phyloP scores from a whole-genome alignment of 768 basidiomycete genomes.

The Antrodiella citrinella region DNA sequence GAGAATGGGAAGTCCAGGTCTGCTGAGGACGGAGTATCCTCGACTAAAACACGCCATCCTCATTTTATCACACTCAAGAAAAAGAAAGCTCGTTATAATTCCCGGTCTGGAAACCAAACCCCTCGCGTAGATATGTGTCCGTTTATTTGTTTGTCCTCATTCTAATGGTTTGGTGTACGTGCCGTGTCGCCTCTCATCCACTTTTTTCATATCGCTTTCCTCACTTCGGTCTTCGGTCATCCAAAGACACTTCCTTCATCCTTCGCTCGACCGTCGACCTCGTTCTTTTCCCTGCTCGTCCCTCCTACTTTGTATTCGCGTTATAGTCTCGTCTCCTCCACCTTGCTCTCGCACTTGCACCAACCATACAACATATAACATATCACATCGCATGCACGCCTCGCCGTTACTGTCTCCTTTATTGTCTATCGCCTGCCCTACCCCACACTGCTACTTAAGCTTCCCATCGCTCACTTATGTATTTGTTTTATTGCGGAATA shows the following conservation, averaged over 20 bases:
- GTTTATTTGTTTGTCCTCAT: neutral
- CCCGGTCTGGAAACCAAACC: neutral
- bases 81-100: neutral
- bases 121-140: neutral
- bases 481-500: neutral
- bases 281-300: neutral
- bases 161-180: neutral
- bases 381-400: neutral
- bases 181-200: neutral
- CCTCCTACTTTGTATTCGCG: neutral
- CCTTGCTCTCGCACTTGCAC: neutral
- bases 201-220: neutral
- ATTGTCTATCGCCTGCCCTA: neutral
- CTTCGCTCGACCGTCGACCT: neutral
- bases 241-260: neutral
- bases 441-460: neutral
- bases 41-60: neutral
- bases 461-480: neutral
- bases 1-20: conserved; percentile 74
- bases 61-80: neutral
- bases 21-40: conserved; percentile 31
- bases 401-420: neutral
- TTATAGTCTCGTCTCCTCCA: neutral
- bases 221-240: neutral
- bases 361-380: neutral